Percentiles rank a stretch among this genome's conserved stretches.
These are phyloP conservation scores for Fusarium dlaminii DNA, from an alignment of 2,329 filamentous ascomycete genomes.

Conservation along the genomic window DNA sequence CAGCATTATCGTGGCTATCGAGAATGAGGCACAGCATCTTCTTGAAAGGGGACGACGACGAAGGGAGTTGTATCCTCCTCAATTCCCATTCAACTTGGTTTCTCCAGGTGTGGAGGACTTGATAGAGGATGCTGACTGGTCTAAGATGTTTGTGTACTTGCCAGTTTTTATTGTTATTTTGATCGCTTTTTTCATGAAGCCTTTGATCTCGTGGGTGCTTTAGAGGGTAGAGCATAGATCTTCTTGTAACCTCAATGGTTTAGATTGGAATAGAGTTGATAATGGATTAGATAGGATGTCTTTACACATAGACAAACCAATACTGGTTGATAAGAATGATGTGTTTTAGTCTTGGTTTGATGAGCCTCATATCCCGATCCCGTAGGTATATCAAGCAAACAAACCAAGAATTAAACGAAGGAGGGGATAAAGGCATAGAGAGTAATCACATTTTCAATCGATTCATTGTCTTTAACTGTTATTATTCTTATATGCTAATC, in stretches of 20 bases:
- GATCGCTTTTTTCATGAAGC: constrained; percentile 3
- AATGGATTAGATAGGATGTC: neutral
- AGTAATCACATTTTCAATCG: neutral
- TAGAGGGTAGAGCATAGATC: neutral
- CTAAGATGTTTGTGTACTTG: constrained; percentile 1
- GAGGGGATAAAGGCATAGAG: rapidly evolving
- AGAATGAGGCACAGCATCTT: constrained; percentile 36
- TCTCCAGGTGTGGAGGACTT: constrained; percentile 27
- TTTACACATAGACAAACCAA: neutral
- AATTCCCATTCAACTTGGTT: constrained; percentile 21
- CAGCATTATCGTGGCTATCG: constrained; percentile 39
- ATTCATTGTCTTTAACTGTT: neutral
- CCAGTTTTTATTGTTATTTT: constrained; percentile 1
- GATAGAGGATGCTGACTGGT: constrained; percentile 34
- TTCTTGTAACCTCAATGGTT: neutral
- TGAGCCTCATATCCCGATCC: neutral
- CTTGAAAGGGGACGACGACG: constrained; percentile 15
- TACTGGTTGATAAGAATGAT: neutral
- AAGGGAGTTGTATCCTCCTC: constrained; percentile 22
- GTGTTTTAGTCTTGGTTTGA: no score
- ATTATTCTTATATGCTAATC: neutral
- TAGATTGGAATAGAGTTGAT: neutral
- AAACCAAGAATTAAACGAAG: neutral
- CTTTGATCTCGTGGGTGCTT: neutral
- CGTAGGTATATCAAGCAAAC: neutral